Evolutionary conservation across 1,284 basidiomycete genomes (phyloP).

Genomic region (Singerocomus rubriflavus): DNA sequence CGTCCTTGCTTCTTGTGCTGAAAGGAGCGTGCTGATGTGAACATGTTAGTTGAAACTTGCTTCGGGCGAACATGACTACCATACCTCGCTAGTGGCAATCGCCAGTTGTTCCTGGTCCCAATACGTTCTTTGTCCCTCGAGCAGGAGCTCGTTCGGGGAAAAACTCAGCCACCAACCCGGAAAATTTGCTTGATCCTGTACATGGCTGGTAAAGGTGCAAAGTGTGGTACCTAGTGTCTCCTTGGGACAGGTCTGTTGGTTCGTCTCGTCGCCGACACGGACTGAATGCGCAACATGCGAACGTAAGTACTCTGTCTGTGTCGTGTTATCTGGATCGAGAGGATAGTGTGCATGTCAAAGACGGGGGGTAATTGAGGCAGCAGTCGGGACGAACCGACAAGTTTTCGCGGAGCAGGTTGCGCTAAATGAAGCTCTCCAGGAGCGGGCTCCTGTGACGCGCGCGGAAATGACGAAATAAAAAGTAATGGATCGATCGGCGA

Average conservation of each 20-base stretch:
- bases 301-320: background rate
- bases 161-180: background rate
- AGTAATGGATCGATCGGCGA: background rate
- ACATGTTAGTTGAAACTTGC: background rate
- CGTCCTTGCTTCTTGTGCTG: background rate
- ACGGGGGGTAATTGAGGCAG: background rate
- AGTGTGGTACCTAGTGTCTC: no score
- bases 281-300: background rate
- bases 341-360: background rate
- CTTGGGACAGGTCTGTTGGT: background rate
- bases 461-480: no score
- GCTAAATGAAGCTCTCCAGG: background rate
- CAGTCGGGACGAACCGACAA: background rate
- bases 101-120: background rate
- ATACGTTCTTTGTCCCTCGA: background rate
- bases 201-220: background rate
- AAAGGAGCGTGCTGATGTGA: background rate
- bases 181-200: background rate
- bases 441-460: background rate
- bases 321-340: background rate
- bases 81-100: background rate
- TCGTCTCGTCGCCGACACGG: background rate
- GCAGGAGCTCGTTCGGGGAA: background rate
- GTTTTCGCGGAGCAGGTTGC: background rate
- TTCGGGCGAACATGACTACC: no score